These are phyloP conservation scores for Fusarium continuum DNA, from an alignment of 2,329 filamentous ascomycete species.

Conservation along the genomic window DNA sequence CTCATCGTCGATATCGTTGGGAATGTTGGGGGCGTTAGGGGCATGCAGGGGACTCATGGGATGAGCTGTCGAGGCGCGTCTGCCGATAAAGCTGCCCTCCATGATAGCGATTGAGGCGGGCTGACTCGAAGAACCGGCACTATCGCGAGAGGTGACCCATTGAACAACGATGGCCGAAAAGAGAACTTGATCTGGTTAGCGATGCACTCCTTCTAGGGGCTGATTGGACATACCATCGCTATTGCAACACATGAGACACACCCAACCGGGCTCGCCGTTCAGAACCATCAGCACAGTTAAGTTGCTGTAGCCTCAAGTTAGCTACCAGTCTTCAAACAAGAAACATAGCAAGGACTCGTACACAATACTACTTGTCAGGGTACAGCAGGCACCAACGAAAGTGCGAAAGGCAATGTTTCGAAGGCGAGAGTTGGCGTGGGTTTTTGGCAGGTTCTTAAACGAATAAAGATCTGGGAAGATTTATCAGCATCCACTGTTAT, in stretches of 20 bases:
- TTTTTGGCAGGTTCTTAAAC: conserved; percentile 58
- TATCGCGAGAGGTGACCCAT: conserved; percentile 64
- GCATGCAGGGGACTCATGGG: conserved; percentile 6
- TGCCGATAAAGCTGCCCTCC: conserved; percentile 20
- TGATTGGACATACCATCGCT: conserved; percentile 60
- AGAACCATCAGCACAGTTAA: conserved; percentile 66
- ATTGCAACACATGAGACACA: conserved; percentile 73
- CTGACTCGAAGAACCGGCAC: conserved; percentile 47
- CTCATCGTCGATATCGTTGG: conserved; percentile 40
- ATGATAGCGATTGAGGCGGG: conserved; percentile 13
- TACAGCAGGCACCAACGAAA: conserved; percentile 66
- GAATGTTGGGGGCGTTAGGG: conserved; percentile 19
- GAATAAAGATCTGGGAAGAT: conserved; percentile 60
- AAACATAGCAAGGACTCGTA: conserved; percentile 44
- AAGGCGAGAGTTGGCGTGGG: conserved; percentile 53
- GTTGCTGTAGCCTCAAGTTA: conserved; percentile 55
- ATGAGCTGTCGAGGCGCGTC: conserved; percentile 13
- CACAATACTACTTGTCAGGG: conserved; percentile 66
- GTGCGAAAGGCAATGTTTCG: conserved; percentile 65
- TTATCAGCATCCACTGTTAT: background rate
- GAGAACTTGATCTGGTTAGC: conserved; percentile 55
- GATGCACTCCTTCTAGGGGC: background rate
- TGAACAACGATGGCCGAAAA: conserved; percentile 70
- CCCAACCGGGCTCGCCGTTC: conserved; percentile 70
- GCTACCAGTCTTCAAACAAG: background rate